Percentiles rank a stretch among this genome's conserved stretches.
These are phyloP conservation scores for Emergomyces orientalis DNA, from an alignment of 2,329 filamentous ascomycete species.

Conservation along the genomic window DNA sequence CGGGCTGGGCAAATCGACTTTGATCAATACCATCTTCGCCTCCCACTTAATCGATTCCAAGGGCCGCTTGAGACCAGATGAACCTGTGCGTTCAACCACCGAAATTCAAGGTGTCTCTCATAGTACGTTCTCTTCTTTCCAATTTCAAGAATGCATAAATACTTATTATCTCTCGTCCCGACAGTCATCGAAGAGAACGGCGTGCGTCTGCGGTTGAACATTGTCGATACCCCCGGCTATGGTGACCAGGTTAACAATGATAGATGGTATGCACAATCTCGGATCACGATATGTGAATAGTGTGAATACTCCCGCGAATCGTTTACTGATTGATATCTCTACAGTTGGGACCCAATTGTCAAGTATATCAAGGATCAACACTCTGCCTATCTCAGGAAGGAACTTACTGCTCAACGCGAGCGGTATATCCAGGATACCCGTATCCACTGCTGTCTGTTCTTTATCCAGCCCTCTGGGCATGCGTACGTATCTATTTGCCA, in stretches of 20 bases:
- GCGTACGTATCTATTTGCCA: constrained; percentile 41
- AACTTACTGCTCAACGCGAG: constrained; percentile 97
- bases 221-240: constrained; percentile 97
- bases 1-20: constrained; percentile 93
- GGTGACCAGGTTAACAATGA: constrained; percentile 99
- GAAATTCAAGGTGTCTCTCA: constrained; percentile 98
- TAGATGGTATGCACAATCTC: constrained; percentile 55
- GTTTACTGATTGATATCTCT: constrained; percentile 6
- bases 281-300: constrained; percentile 17
- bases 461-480: constrained; percentile 97
- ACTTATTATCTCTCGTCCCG: neutral
- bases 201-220: constrained; percentile 93
- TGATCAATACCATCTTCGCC: constrained; percentile 99
- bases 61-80: constrained; percentile 83
- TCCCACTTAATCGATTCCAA: constrained; percentile 99
- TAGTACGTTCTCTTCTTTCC: constrained; percentile 39
- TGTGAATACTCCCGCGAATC: constrained; percentile 5
- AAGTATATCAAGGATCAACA: constrained; percentile 99
- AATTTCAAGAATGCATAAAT: neutral
- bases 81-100: constrained; percentile 88
- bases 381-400: constrained; percentile 97
- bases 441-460: constrained; percentile 99
- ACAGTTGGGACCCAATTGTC: constrained; percentile 93
- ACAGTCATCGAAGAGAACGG: constrained; percentile 95
- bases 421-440: constrained; percentile 98